Percentiles rank a stretch among this genome's conserved stretches.
Evolutionary conservation across 148 eudicot species (phyloP).

Genomic region (Fallopia convolvulus): DNA sequence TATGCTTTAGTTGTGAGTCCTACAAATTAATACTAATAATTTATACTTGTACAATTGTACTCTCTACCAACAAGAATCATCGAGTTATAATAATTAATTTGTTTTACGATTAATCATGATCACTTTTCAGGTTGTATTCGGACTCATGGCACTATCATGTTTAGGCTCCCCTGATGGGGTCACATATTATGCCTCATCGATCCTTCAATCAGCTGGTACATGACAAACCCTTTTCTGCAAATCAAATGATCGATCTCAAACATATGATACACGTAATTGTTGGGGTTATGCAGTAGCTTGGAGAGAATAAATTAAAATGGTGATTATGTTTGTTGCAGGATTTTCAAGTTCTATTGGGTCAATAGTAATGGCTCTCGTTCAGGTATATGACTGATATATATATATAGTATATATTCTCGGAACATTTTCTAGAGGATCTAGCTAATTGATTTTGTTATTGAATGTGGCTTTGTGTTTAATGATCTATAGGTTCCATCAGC

Average conservation of each 20-base stretch:
- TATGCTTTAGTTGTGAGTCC: slow-evolving; percentile 36
- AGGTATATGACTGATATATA: slow-evolving; percentile 28
- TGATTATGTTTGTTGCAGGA: slow-evolving; percentile 26
- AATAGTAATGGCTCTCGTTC: slow-evolving; percentile 48
- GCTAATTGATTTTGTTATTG: background rate
- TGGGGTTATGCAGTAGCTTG: no score
- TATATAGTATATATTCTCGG: no score
- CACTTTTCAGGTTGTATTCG: slow-evolving; percentile 38
- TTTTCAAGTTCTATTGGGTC: slow-evolving; percentile 41
- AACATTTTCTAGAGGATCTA: no score
- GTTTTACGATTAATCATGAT: no score
- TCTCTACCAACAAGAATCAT: no score
- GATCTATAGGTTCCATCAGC: slow-evolving; percentile 24
- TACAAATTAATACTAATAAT: background rate
- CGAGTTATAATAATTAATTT: no score
- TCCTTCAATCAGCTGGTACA: slow-evolving; percentile 54
- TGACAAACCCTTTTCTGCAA: no score
- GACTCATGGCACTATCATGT: slow-evolving; percentile 37
- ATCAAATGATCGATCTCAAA: no score
- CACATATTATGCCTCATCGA: slow-evolving; percentile 42
- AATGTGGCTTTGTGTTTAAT: no score
- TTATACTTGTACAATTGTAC: background rate
- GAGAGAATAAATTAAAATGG: no score
- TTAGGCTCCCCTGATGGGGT: slow-evolving; percentile 52
- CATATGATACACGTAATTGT: no score